Evolutionary conservation across 2,329 filamentous ascomycete genomes (phyloP).

Genomic region (Macrophomina pseudophaseolina): DNA sequence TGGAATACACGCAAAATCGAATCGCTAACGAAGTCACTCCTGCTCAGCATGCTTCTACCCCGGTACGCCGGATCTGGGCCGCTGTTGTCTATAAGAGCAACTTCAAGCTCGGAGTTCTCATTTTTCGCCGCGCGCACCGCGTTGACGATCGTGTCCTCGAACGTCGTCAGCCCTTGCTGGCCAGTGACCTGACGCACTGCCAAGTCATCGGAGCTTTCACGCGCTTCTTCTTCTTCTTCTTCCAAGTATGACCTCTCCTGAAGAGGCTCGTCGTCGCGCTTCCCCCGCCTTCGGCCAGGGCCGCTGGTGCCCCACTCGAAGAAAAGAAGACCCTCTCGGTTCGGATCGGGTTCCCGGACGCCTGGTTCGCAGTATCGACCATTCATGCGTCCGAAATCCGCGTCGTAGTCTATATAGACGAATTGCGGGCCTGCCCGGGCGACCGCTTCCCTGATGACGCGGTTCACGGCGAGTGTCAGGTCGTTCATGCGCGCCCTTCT

Average conservation of each 20-base stretch:
- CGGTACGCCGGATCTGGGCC: neutral
- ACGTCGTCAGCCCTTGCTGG: neutral
- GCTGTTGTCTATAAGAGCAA: neutral
- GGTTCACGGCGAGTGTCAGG: slow-evolving; percentile 12
- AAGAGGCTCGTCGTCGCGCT: neutral
- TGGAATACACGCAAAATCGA: neutral
- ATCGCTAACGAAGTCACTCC: neutral
- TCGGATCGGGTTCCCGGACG: slow-evolving; percentile 17
- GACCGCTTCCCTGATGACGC: slow-evolving; percentile 4
- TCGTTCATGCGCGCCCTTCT: slow-evolving; percentile 11
- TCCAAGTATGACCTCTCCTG: neutral
- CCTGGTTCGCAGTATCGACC: slow-evolving; percentile 22
- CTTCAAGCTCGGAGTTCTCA: neutral
- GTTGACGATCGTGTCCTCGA: neutral
- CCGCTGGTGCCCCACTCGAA: slow-evolving; percentile 3
- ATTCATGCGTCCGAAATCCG: neutral
- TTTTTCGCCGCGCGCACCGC: neutral
- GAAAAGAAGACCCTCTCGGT: slow-evolving; percentile 18
- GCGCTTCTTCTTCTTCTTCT: no score
- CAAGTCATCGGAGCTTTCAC: neutral
- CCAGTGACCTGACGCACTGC: neutral
- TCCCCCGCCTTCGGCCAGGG: neutral
- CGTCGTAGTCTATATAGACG: slow-evolving; percentile 19
- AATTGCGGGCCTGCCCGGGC: slow-evolving; percentile 7
- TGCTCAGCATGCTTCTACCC: neutral